Conservation (phyloP, 257 asterid genomes). For the Leonotis leonurus region DNA sequence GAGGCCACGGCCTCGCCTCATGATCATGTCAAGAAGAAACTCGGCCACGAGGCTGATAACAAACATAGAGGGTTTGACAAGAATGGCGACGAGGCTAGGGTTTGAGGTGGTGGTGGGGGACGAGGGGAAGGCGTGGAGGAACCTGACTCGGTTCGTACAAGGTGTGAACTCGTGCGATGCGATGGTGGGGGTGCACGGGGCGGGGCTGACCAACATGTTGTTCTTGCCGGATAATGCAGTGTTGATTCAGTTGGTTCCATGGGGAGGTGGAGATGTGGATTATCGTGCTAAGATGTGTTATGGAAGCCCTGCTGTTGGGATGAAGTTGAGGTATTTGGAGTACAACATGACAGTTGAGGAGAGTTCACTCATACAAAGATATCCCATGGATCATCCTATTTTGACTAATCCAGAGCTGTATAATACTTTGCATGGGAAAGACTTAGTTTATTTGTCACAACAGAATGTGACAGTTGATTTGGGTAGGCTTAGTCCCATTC, state of each 20-base stretch:
- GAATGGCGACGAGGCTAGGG: slow-evolving; percentile 32
- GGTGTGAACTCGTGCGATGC: slow-evolving; percentile 55
- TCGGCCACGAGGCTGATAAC: slow-evolving; percentile 30
- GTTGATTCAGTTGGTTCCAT: slow-evolving; percentile 46
- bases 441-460: slow-evolving; percentile 39
- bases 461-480: slow-evolving; percentile 57
- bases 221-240: slow-evolving; percentile 52
- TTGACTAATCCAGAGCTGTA: not conserved
- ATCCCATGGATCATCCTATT: not conserved
- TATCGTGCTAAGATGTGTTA: slow-evolving; percentile 19
- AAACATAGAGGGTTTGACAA: slow-evolving; percentile 21
- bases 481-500: slow-evolving; percentile 29
- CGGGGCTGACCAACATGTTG: slow-evolving; percentile 68
- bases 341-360: slow-evolving; percentile 37
- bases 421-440: slow-evolving; percentile 31
- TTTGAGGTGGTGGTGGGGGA: slow-evolving; percentile 42
- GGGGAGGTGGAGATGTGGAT: slow-evolving; percentile 28
- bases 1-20: slow-evolving; percentile 32
- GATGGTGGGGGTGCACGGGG: slow-evolving; percentile 62
- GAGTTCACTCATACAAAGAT: slow-evolving; percentile 25
- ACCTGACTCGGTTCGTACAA: slow-evolving; percentile 29
- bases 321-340: slow-evolving; percentile 40
- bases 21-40: slow-evolving; percentile 41
- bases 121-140: slow-evolving; percentile 22
- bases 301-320: slow-evolving; percentile 30